Conservation (phyloP, 805 yeast species). For the Lipomyces sp. region DNA sequence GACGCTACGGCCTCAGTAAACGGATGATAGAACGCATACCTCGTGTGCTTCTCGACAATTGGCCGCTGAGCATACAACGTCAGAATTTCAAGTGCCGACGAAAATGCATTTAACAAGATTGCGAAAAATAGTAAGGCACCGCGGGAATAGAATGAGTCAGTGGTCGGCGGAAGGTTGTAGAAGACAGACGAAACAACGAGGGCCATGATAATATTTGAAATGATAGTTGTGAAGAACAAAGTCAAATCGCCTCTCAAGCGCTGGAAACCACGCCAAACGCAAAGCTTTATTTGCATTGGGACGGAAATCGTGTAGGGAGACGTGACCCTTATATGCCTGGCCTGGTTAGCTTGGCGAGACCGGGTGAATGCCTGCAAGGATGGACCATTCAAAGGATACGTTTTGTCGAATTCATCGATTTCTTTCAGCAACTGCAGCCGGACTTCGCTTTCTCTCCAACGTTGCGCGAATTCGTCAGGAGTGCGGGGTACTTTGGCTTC, state of each 20-base stretch:
- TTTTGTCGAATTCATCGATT: conserved; percentile 48
- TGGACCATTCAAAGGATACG: conserved; percentile 39
- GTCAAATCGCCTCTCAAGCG: conserved; percentile 62
- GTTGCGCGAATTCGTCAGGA: conserved; percentile 47
- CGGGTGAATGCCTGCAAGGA: conserved; percentile 40
- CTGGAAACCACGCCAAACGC: conserved; percentile 47
- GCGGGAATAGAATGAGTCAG: conserved; percentile 63
- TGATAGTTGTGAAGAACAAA: conserved; percentile 52
- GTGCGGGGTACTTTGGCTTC: conserved; percentile 59
- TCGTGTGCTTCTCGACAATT: conserved; percentile 71
- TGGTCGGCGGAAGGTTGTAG: conserved; percentile 56
- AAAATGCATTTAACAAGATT: conserved; percentile 51
- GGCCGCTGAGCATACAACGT: conserved; percentile 56
- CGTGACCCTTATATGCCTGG: conserved; percentile 46
- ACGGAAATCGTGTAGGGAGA: conserved; percentile 55
- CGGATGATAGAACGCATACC: conserved; percentile 73
- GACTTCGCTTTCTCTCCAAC: conserved; percentile 56
- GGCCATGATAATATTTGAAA: conserved; percentile 60
- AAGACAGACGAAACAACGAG: conserved; percentile 67
- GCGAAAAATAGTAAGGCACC: conserved; percentile 63
- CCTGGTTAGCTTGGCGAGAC: conserved; percentile 48
- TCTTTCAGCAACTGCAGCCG: conserved; percentile 49
- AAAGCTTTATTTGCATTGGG: conserved; percentile 52
- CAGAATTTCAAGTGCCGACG: conserved; percentile 53
- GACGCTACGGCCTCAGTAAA: conserved; percentile 73